Evolutionary conservation across 352 stramenopile species (phyloP), one percentile per base, ranked within the genome.

Genomic region (Pythium folliculosum): DNA sequence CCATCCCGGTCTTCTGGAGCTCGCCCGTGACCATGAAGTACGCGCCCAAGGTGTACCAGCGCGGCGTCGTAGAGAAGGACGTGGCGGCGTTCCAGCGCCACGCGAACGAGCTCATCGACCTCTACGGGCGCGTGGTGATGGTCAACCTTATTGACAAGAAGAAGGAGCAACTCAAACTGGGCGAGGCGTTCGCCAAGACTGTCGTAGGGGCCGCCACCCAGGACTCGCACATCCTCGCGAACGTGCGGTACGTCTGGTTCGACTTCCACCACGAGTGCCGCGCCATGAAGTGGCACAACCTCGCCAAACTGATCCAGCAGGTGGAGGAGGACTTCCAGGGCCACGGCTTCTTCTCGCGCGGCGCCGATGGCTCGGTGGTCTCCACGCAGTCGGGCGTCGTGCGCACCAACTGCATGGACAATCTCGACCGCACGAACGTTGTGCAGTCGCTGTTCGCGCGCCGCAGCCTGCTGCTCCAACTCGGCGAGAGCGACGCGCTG

Each of bases 391-490:
- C 81, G 35, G 92, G 91, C 40, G 88, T 99, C 30, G 86, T 99
- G 50, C 86, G 97, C 47, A 97, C 96, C 38, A 99, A 99, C 81
- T 99, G 97, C 78, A 98, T 99, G 91, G 97, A 99, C 84, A 98
- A 96, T 75, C 76, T 99, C 8, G 97, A 99, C 82, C 84, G 97
- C 32, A 99, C 96, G 7, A 98, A 99, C 74, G 96, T 99, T 23
- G 95, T 99, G 30, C 96, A 98, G 80, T 97, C 90, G 71, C 82
- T 98, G 30, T 96, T 98, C 65, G 94, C 89, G 38, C 80, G 92
- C 37, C 82, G 86, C 38, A 75, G 89, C 32, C 69, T 97, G 51
- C 87, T 97, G 40, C 71, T 78, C 38, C 79, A 93, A 52, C 75
- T 98, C 30, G 63, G 73, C 40, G 70, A 78, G 62, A 21, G 45